Conservation (phyloP, 106 monocot species). For the Dendrobium nobile region DNA sequence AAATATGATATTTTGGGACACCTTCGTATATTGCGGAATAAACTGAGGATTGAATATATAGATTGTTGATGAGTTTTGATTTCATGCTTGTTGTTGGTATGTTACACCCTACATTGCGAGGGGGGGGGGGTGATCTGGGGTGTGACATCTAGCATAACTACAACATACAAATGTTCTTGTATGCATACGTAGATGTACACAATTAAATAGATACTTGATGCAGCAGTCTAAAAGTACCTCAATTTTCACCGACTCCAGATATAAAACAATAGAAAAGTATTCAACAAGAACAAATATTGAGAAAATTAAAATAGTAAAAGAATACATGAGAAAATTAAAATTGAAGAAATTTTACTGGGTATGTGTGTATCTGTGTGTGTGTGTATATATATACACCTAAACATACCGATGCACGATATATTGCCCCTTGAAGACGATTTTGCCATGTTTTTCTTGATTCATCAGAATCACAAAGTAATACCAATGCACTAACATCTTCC, state of each 20-base stretch:
- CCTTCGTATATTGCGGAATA: too few relatives aligned
- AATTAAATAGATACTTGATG: neutral
- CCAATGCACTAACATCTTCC: constrained; percentile 76
- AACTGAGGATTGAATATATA: too few relatives aligned
- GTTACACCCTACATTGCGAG: too few relatives aligned
- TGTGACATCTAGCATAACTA: neutral
- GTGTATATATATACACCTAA: neutral
- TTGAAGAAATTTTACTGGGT: neutral
- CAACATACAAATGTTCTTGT: neutral
- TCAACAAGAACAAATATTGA: neutral
- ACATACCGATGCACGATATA: constrained; percentile 93
- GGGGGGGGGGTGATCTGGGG: too few relatives aligned
- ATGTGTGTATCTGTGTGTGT: too few relatives aligned
- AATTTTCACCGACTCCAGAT: neutral
- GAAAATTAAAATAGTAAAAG: neutral
- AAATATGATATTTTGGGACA: too few relatives aligned
- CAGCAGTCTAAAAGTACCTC: neutral
- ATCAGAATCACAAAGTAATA: constrained; percentile 59
- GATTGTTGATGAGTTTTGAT: too few relatives aligned
- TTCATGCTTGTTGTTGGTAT: too few relatives aligned
- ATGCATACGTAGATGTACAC: neutral
- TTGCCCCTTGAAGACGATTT: constrained; percentile 77
- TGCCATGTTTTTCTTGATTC: constrained; percentile 71
- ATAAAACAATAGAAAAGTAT: neutral
- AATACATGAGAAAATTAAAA: neutral